phyloP scores from a whole-genome alignment of 345 rosid genomes.

The Salix brachista region DNA sequence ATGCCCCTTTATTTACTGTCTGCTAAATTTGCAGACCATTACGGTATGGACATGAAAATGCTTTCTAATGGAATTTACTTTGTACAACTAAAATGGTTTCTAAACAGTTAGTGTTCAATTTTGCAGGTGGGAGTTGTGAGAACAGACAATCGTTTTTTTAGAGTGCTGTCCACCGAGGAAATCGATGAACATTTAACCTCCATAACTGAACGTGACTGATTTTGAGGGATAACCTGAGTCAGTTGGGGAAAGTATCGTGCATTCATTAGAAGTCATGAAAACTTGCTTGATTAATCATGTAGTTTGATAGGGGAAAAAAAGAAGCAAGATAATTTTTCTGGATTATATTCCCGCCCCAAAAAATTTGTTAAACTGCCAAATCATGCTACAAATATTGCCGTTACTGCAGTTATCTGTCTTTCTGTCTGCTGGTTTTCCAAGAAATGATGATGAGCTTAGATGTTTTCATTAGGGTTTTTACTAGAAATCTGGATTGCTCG shows the following conservation, averaged over 20 bases:
- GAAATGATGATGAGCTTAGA: not conserved
- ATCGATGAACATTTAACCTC: conserved; percentile 79
- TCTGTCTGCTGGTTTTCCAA: not conserved
- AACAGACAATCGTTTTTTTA: conserved; percentile 52
- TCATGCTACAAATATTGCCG: not conserved
- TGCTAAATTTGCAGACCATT: too few species aligned
- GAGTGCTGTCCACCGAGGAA: conserved; percentile 57
- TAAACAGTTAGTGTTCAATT: not conserved
- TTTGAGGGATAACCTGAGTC: not conserved
- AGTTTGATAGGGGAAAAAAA: not conserved
- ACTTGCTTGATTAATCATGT: not conserved
- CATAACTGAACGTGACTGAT: conserved; percentile 71
- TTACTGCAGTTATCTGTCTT: not conserved
- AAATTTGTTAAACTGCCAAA: not conserved
- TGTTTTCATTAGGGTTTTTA: too few species aligned
- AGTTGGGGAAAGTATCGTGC: not conserved
- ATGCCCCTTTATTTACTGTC: too few species aligned
- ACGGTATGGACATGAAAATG: not conserved
- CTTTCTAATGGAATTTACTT: not conserved
- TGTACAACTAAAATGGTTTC: not conserved
- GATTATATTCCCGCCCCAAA: not conserved
- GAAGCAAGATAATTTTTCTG: not conserved
- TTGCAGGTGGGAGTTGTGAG: conserved; percentile 77
- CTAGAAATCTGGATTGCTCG: too few species aligned
- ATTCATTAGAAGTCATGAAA: not conserved